Conservation (phyloP, 371 early-diverging fungal species). For the Mortierella sp. region DNA sequence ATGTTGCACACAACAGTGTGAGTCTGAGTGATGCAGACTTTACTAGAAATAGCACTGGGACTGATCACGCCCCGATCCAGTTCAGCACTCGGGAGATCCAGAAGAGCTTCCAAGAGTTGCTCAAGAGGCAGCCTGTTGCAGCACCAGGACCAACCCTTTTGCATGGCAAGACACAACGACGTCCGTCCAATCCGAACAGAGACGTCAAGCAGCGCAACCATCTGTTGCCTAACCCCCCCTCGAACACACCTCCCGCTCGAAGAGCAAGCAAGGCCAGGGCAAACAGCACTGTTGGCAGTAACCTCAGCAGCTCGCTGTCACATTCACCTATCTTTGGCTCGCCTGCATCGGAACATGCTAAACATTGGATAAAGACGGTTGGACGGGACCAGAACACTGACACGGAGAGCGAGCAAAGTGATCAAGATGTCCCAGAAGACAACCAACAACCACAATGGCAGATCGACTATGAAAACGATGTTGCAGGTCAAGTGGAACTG, state of each 20-base stretch:
- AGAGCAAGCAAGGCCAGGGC: neutral
- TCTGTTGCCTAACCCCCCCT: conserved; percentile 1
- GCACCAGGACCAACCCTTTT: conserved; percentile 21
- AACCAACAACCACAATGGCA: conserved; percentile 45
- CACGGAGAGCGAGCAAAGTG: conserved; percentile 33
- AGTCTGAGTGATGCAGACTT: neutral
- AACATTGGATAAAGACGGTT: conserved; percentile 30
- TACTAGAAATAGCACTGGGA: neutral
- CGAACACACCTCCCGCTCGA: conserved; percentile 1
- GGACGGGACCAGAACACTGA: conserved; percentile 35
- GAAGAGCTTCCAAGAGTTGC: conserved; percentile 34
- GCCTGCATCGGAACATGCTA: conserved; percentile 37
- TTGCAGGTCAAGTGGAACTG: conserved; percentile 33
- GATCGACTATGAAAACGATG: conserved; percentile 39
- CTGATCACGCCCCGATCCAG: conserved; percentile 4
- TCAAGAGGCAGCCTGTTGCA: conserved; percentile 42
- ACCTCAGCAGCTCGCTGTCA: conserved; percentile 11
- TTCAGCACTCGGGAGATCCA: conserved; percentile 41
- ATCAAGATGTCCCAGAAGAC: conserved; percentile 33
- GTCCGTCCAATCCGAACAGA: conserved; percentile 7
- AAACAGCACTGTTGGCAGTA: neutral
- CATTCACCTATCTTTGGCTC: conserved; percentile 45
- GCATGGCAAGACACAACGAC: conserved; percentile 12
- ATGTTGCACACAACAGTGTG: neutral
- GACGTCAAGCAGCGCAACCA: conserved; percentile 13